Base-by-base conservation (phyloP, 345 rosid genomes). In the Citrus reticulata region DNA sequence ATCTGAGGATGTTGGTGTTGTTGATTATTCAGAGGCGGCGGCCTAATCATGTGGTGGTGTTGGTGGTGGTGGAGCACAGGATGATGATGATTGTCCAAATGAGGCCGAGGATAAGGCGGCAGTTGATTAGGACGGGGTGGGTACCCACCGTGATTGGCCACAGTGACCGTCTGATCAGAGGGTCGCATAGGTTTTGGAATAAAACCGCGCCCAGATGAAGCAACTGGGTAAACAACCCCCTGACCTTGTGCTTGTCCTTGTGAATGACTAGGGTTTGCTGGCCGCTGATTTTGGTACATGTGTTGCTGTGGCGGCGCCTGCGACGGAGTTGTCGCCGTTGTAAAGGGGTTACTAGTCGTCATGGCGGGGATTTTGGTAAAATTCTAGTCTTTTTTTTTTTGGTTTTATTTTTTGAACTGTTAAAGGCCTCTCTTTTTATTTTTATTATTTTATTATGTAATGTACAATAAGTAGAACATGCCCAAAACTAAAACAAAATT, bases 151-250 rank as follows among this genome's bases (percentile, higher is more conserved):
- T 63, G 83, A 72, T 74, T 82, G 40, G 72, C 84, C n/a, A 79
- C 68, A 11, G 86, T 80, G 6, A 78, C 78, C 8, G 83, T 16
- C 67, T 83, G 84, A 81, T 83, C 84, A 27, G 79, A 60, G 29
- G 85, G 80, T 35, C 84, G 86, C 16, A 76, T 74, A 63, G 89
- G 84, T 77, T 86, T 86, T 79, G 90, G 64, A 17, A 90, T 73
- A 81, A 85, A 91, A 27, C 93, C 98, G 32, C 94, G 91, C 60
- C 88, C 98, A 63, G 93, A 86, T 64, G 92, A 86, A 78, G 93
- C 86, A 25, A 89, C 85, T 8, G 98, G 97, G 84, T 86, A 91
- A 2, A 82, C 42, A 68, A 83, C 24, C 10, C 85, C 82, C 10
- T 81, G 88, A 20, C 51, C 51, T 46, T 42, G 51, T 11, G 78